Base-by-base conservation (phyloP, 805 yeast genomes). In the Metschnikowia sp. region DNA sequence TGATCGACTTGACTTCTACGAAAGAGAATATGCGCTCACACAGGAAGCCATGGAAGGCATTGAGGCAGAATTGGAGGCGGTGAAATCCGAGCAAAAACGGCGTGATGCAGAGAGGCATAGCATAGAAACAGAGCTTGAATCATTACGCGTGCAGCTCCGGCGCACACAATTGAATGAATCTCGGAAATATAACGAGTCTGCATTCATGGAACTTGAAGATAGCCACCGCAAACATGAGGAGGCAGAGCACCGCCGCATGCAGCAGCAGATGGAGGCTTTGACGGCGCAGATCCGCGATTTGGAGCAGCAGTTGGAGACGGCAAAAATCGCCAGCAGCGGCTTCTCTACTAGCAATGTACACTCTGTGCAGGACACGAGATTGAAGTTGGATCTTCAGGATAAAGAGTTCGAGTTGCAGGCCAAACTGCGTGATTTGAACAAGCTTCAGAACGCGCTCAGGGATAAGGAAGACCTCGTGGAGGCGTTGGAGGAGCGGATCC, bases 401-500 rank as follows among this genome's bases (percentile, higher is more conserved):
- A 8, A 49, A 51, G 35, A 59, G 47, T 18, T 53, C 52, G 31
- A 56, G 53, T 31, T 59, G 49, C 41, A 59, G 53, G 55, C 54
- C 51, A 39, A 62, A 51, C 39, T 57, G 50, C 29, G 58, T 39
- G 52, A 61, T 50, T 35, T 22, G 10, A 15, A 32, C 56, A 42
- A 55, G 32, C 57, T 61, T 15, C 53, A 54, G 42, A 44, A 44
- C 9, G 50, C 38, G 5, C 40, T 72, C 3, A 53, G 56, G 5
- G 65, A 60, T 13, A 76, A 71, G 51, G 79, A 76, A 37, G 55
- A 61, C 13, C 68, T 69, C 15, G 54, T 71, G 13, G 62, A 63
- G 10, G 58, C 66, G 7, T 56, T 74, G 44, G 66, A 65, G 43
- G 45, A 54, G 7, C 68, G 70, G 22, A 44, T 76, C 31, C 56